Conservation (phyloP, 2,329 filamentous ascomycete species). For the Calonectria fujianensis region DNA sequence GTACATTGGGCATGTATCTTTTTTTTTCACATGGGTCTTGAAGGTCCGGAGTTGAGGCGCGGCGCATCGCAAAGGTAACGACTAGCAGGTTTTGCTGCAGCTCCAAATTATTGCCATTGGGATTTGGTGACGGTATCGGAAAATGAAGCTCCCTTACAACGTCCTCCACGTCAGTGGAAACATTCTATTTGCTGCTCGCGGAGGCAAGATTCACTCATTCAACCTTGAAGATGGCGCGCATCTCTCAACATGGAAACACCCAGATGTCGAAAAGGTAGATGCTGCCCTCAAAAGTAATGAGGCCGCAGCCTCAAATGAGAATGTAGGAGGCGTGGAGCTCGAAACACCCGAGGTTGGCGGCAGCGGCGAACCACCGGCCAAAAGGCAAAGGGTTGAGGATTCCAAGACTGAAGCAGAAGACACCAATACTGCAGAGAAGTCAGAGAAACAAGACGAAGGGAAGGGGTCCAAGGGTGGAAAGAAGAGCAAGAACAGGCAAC, state of each 20-base stretch:
- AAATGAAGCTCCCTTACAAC: slow-evolving; percentile 78
- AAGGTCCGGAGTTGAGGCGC: slow-evolving; percentile 43
- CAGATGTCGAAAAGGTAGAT: slow-evolving; percentile 61
- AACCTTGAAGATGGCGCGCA: slow-evolving; percentile 73
- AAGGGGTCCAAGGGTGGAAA: slow-evolving; percentile 55
- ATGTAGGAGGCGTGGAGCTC: slow-evolving; percentile 31
- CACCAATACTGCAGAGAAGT: slow-evolving; percentile 40
- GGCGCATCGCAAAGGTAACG: slow-evolving; percentile 36
- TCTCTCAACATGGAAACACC: slow-evolving; percentile 78
- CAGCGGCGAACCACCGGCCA: slow-evolving; percentile 59
- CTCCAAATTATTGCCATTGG: slow-evolving; percentile 29
- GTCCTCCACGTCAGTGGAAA: slow-evolving; percentile 73
- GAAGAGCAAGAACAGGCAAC: slow-evolving; percentile 57
- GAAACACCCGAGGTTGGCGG: slow-evolving; percentile 44
- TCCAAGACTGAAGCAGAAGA: slow-evolving; percentile 47
- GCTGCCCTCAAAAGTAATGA: slow-evolving; percentile 53
- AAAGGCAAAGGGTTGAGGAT: slow-evolving; percentile 59
- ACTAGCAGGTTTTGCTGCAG: slow-evolving; percentile 32
- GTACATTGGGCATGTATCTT: slow-evolving; percentile 61
- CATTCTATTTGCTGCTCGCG: slow-evolving; percentile 83
- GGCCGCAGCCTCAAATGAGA: slow-evolving; percentile 39
- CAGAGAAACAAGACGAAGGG: slow-evolving; percentile 41
- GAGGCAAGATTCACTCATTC: slow-evolving; percentile 82
- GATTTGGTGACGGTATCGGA: slow-evolving; percentile 16
- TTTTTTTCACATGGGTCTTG: slow-evolving; percentile 52